Conservation (phyloP, 768 basidiomycete genomes). For the Trametes cingulata region DNA sequence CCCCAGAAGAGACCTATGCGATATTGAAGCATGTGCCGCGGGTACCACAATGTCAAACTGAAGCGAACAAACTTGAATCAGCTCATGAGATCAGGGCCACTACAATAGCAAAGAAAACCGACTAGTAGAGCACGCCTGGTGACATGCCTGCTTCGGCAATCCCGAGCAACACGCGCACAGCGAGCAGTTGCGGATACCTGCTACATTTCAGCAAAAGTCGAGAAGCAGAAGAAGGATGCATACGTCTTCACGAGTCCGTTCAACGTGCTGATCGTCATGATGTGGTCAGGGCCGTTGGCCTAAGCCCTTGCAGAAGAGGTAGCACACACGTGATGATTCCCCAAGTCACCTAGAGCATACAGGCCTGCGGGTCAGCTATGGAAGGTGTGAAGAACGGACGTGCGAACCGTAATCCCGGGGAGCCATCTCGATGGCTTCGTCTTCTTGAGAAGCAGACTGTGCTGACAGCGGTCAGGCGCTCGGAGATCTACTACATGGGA, state of each 20-base stretch:
- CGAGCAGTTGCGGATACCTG: slow-evolving; percentile 64
- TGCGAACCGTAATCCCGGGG: slow-evolving; percentile 58
- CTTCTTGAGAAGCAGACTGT: slow-evolving; percentile 53
- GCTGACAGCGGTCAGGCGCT: background rate
- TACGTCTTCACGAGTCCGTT: slow-evolving; percentile 72
- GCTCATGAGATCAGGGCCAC: background rate
- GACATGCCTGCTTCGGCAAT: slow-evolving; percentile 69
- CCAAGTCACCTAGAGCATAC: slow-evolving; percentile 52
- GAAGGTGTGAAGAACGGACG: slow-evolving; percentile 15
- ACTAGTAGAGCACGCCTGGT: slow-evolving; percentile 76
- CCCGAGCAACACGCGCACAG: slow-evolving; percentile 58
- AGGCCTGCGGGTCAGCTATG: background rate
- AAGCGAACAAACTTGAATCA: background rate
- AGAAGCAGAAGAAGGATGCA: background rate
- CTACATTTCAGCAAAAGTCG: background rate
- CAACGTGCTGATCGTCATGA: slow-evolving; percentile 41
- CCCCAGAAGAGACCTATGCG: slow-evolving; percentile 29
- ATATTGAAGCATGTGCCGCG: slow-evolving; percentile 25
- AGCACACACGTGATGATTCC: slow-evolving; percentile 56
- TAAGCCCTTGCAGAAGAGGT: too few species aligned
- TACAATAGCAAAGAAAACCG: slow-evolving; percentile 28
- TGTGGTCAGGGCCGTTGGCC: too few species aligned
- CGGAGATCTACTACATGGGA: slow-evolving; percentile 35
- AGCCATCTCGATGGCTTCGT: slow-evolving; percentile 71
- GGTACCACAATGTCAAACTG: slow-evolving; percentile 29